Evolutionary conservation across 2,329 filamentous ascomycete species (phyloP).

Genomic region (Bipolaris oryzae): DNA sequence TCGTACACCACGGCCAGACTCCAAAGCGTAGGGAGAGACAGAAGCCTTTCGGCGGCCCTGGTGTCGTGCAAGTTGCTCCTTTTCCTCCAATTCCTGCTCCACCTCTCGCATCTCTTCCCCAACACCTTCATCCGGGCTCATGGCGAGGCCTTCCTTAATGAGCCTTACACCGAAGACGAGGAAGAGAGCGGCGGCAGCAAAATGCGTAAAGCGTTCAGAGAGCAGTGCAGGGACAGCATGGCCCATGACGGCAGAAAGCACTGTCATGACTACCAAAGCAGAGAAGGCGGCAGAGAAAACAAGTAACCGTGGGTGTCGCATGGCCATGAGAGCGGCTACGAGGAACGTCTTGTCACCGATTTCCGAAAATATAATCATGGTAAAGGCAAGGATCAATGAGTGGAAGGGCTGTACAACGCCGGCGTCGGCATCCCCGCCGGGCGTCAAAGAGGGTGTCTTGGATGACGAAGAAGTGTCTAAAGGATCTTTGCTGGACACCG

Average conservation of each 20-base stretch:
- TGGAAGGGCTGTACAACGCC: slow-evolving; percentile 80
- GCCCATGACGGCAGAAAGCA: slow-evolving; percentile 88
- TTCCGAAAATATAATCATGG: slow-evolving; percentile 97
- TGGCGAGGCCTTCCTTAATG: slow-evolving; percentile 82
- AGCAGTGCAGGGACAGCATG: slow-evolving; percentile 91
- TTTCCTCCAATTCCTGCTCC: slow-evolving; percentile 90
- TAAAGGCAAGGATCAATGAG: slow-evolving; percentile 88
- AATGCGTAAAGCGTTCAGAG: slow-evolving; percentile 87
- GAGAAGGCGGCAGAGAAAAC: slow-evolving; percentile 96
- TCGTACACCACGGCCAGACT: slow-evolving; percentile 73
- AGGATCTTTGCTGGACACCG: slow-evolving; percentile 69
- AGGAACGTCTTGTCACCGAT: slow-evolving; percentile 99
- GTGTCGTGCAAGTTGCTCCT: slow-evolving; percentile 77
- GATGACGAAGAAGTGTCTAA: slow-evolving; percentile 39
- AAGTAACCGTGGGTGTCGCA: slow-evolving; percentile 92
- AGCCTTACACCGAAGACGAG: slow-evolving; percentile 86
- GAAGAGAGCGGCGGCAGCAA: slow-evolving; percentile 84
- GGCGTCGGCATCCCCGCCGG: slow-evolving; percentile 54
- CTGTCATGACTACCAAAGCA: slow-evolving; percentile 90
- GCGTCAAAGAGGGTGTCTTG: slow-evolving; percentile 32
- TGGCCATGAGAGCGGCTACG: slow-evolving; percentile 96
- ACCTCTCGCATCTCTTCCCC: slow-evolving; percentile 98
- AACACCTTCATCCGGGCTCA: slow-evolving; percentile 89
- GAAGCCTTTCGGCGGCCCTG: slow-evolving; percentile 67
- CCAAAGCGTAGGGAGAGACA: slow-evolving; percentile 76